Evolutionary conservation across 192 early-diverging fungal genomes (phyloP), one percentile per base, ranked within the genome.

Genomic region (Coemansia sp.): DNA sequence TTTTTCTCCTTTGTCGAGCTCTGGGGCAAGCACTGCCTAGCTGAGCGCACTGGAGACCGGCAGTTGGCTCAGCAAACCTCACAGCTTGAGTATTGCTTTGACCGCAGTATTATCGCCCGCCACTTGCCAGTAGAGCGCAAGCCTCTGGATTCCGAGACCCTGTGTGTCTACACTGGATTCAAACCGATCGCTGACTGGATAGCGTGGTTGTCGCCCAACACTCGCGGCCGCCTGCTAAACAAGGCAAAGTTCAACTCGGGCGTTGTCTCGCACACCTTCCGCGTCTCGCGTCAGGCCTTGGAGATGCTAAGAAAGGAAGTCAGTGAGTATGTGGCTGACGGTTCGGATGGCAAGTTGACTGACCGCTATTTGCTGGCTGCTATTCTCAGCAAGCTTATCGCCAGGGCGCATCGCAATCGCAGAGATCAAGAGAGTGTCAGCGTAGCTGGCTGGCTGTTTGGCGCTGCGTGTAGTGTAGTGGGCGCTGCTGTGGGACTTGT

Each of bases 131-230:
- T n/a, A 22, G 65, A 66, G 18, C 76, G 80, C 46, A 78, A 71
- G 38, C 70, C 76, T 22, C 54, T 83, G 34, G 64, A 72, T 31
- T 3, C 9, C 0, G 60, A 68, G 31, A 83, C 80, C 1, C 11
- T 67, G 29, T n/a, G 55, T 1, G 63, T 78, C 13, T 83, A 78
- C 65, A 70, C 63, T 0, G 70, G 70, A 0, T 75, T 75, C 42
- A 78, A 62, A 24, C 76, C 73, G 5, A 8, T 83, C 1, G 80
- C 76, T 7, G 76, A 83, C 24, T 78, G 76, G 80, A 67, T 83
- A 15, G 80, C 80, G 0, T 83, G 80, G 80, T 63, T 83, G 54
- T 83, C 80, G 36, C 80, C 80, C 1, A 71, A 18, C 6, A 78
- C 80, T 12, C 76, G 80, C 15, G 67, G 76, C 3, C 20, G 44